Evolutionary conservation across 2,329 filamentous ascomycete species (phyloP).

Genomic region (Geosmithia morbida): DNA sequence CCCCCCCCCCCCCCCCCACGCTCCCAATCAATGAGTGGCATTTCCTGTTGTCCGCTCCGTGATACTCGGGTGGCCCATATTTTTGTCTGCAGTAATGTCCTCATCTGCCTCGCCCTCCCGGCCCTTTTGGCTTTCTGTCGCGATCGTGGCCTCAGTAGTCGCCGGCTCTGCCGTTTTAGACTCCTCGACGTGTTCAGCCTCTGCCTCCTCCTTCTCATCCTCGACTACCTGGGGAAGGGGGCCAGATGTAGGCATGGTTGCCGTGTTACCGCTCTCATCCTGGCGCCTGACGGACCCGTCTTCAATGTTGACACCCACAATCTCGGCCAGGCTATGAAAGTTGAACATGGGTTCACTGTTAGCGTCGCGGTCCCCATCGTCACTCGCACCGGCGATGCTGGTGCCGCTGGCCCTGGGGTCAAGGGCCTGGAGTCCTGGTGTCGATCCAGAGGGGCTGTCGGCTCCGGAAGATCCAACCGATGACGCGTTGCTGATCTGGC

Average conservation of each 20-base stretch:
- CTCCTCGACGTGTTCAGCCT: slow-evolving; percentile 16
- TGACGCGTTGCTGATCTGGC: slow-evolving; percentile 77
- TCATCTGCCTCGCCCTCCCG: neutral
- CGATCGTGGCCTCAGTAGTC: slow-evolving; percentile 19
- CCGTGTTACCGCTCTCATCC: slow-evolving; percentile 11
- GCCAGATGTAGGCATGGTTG: slow-evolving; percentile 8
- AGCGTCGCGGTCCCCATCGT: slow-evolving; percentile 34
- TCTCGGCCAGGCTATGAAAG: slow-evolving; percentile 73
- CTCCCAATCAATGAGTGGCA: neutral
- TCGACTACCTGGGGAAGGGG: slow-evolving; percentile 22
- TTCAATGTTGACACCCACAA: slow-evolving; percentile 55
- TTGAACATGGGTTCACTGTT: slow-evolving; percentile 73
- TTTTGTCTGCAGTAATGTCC: slow-evolving; percentile 18
- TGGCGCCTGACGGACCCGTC: slow-evolving; percentile 19
- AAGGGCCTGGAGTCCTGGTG: slow-evolving; percentile 19
- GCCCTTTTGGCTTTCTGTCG: slow-evolving; percentile 16
- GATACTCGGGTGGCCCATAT: slow-evolving; percentile 23
- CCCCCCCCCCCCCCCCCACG: too few relatives aligned
- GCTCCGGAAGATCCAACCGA: slow-evolving; percentile 65
- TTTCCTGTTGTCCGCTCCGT: slow-evolving; percentile 12
- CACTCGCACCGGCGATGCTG: slow-evolving; percentile 21
- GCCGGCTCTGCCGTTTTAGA: neutral
- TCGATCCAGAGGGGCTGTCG: slow-evolving; percentile 46
- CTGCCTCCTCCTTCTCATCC: slow-evolving; percentile 18
- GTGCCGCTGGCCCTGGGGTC: slow-evolving; percentile 40